phyloP scores from a whole-genome alignment of 2,329 filamentous ascomycete genomes.

The Clathrospora elynae region DNA sequence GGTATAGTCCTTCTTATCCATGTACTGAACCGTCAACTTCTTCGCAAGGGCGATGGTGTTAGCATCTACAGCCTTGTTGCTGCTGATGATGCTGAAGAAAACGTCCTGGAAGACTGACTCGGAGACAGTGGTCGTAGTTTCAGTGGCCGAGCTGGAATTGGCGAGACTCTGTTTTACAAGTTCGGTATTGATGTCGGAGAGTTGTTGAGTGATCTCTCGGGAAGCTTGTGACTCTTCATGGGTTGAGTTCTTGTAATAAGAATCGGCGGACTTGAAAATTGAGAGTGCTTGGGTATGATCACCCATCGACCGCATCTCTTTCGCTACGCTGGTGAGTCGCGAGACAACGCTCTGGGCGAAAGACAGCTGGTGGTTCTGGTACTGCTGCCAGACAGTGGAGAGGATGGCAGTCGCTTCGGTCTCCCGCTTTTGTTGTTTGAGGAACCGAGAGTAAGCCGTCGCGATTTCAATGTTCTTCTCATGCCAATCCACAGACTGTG shows the following conservation, averaged over 20 bases:
- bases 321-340: constrained; percentile 50
- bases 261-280: constrained; percentile 53
- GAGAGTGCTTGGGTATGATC: constrained; percentile 53
- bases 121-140: constrained; percentile 45
- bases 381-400: constrained; percentile 56
- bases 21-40: constrained; percentile 51
- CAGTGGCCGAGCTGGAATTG: constrained; percentile 41
- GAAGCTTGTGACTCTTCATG: constrained; percentile 49
- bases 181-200: constrained; percentile 51
- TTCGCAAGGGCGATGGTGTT: constrained; percentile 51
- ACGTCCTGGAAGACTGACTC: constrained; percentile 54
- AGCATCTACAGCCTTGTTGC: constrained; percentile 48
- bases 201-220: constrained; percentile 50
- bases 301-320: constrained; percentile 54
- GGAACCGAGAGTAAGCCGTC: constrained; percentile 54
- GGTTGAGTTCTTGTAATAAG: constrained; percentile 41
- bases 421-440: constrained; percentile 53
- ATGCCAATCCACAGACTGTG: constrained; percentile 54
- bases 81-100: constrained; percentile 50
- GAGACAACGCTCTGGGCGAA: constrained; percentile 47
- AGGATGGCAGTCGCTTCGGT: constrained; percentile 55
- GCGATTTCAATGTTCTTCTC: constrained; percentile 55
- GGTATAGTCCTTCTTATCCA: constrained; percentile 54
- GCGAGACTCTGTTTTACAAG: constrained; percentile 49
- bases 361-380: constrained; percentile 51